Conservation (phyloP, 768 basidiomycete species). For the Suillus spraguei region DNA sequence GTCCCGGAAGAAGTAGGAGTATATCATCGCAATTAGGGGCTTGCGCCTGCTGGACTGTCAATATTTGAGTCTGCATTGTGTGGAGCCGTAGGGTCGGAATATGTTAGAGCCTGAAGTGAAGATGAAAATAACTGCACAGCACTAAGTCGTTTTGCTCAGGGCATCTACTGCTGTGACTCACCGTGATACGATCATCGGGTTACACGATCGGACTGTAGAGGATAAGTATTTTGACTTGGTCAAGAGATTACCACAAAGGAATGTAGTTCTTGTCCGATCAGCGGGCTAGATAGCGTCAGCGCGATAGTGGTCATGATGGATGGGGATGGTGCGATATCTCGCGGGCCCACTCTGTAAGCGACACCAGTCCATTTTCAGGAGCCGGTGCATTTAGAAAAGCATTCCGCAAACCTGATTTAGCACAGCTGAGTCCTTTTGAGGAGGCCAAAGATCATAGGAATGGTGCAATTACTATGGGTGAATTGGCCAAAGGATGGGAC, state of each 20-base stretch:
- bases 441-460: conserved; percentile 51
- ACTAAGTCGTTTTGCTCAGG: background rate
- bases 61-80: background rate
- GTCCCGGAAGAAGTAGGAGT: no score
- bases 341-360: conserved; percentile 57
- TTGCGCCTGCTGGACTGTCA: background rate
- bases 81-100: background rate
- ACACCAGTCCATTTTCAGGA: conserved; percentile 73
- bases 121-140: background rate
- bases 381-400: conserved; percentile 90
- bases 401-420: conserved; percentile 87
- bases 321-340: conserved; percentile 71
- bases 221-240: background rate
- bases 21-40: background rate
- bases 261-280: background rate
- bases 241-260: background rate
- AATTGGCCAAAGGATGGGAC: conserved; percentile 86
- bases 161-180: background rate
- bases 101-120: background rate
- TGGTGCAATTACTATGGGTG: conserved; percentile 56
- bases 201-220: background rate
- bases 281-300: background rate
- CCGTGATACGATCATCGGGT: background rate
- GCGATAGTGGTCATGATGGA: background rate
- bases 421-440: conserved; percentile 63